These are phyloP conservation scores for Amaranthus tricolor DNA, from an alignment of 179 eudicot genomes.

Conservation along the genomic window DNA sequence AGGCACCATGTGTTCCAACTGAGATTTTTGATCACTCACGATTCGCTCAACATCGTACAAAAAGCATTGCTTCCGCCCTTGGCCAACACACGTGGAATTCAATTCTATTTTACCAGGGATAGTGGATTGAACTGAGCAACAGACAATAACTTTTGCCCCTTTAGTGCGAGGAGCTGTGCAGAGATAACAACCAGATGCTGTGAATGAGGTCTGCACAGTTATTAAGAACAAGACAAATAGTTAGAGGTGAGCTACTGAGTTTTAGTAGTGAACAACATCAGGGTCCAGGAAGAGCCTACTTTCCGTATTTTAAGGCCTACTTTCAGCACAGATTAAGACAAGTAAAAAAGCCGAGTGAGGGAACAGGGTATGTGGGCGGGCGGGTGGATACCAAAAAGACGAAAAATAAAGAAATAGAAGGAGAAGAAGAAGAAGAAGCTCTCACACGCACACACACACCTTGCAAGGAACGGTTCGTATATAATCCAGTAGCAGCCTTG, in stretches of 20 bases:
- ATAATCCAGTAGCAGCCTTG: slow-evolving; percentile 60
- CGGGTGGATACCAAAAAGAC: neutral
- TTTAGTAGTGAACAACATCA: neutral
- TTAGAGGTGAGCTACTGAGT: too few relatives aligned
- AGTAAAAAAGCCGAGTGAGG: too few relatives aligned
- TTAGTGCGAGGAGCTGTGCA: slow-evolving; percentile 89
- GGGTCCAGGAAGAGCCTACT: neutral
- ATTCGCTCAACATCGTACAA: slow-evolving; percentile 46
- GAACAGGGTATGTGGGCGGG: too few relatives aligned
- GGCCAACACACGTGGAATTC: slow-evolving; percentile 27
- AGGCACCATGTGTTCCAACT: slow-evolving; percentile 24
- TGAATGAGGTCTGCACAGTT: slow-evolving; percentile 63
- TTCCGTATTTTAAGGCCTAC: neutral
- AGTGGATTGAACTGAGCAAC: slow-evolving; percentile 56
- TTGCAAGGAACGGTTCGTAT: slow-evolving; percentile 83
- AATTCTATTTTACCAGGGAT: slow-evolving; percentile 43
- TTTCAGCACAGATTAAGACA: neutral
- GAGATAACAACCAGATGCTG: slow-evolving; percentile 93
- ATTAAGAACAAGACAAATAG: slow-evolving; percentile 7
- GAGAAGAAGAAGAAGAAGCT: too few relatives aligned
- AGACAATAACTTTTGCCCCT: slow-evolving; percentile 77
- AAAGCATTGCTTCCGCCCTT: slow-evolving; percentile 20
- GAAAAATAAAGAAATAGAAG: too few relatives aligned
- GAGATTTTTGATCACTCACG: slow-evolving; percentile 38
- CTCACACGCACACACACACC: too few relatives aligned